Evolutionary conservation across 169 alveolate species (phyloP), one percentile per base, ranked within the genome.

Genomic region (Cryptosporidium parvum): DNA sequence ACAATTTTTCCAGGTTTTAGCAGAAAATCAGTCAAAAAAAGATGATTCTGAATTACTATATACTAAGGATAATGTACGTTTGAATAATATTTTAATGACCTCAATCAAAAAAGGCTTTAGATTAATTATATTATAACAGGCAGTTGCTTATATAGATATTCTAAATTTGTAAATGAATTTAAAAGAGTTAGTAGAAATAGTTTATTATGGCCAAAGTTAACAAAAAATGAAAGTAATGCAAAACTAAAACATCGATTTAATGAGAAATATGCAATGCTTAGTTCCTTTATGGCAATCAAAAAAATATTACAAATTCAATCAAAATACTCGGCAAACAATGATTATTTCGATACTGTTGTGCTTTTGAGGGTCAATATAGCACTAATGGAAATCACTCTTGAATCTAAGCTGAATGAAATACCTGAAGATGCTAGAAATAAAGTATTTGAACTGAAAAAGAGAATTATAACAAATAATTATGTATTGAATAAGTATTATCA

Each of bases 151-250:
- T n/a, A 58, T 26, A 26, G 39, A 21, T 75, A 75, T 39, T 56
- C 72, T 12, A 75, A 33, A 12, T 75, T 75, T 56, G 44, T 56
- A 12, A 52, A 53, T 21, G 65, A 58, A 31, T 75, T 75, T 75
- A 75, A 42, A 59, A 75, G 29, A 56, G 44, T 75, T 4, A 75
- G 72, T 52, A 75, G 58, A 52, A 75, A 59, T 75, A 56, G 72
- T 33, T 33, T 75, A 18, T 37, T 75, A 56, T 75, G 86, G 86
- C 86, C 86, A 31, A 75, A 75, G 42, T 39, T 75, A 26, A 33
- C 16, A 6, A 58, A 14, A 21, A 59, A 56, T 37, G 72, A 56
- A 21, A 21, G 35, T 18, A 75, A 75, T 21, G 42, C n/a, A 6
- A 75, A 31, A 39, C 8, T 59, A 3, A 75, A 56, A 56, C 72